Conservation (phyloP, 441 rosid genomes). For the Jatropha multifida region DNA sequence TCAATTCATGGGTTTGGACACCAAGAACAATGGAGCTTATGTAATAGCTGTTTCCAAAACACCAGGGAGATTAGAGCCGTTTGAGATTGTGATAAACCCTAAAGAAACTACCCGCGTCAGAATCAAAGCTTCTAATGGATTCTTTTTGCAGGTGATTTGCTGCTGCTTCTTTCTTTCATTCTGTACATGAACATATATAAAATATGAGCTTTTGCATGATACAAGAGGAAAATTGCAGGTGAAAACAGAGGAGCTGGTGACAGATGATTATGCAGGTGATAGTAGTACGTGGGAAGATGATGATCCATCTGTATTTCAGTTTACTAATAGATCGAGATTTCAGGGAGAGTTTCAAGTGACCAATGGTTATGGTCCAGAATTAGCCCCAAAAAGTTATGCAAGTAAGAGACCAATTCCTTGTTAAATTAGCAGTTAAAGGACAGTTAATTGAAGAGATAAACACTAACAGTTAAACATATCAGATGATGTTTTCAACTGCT, state of each 20-base stretch:
- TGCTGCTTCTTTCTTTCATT: not conserved
- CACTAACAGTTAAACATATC: too few species aligned
- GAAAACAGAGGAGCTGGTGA: constrained; percentile 45
- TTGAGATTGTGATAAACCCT: constrained; percentile 40
- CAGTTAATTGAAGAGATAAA: too few species aligned
- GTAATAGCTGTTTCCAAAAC: constrained; percentile 33
- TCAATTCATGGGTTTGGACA: constrained; percentile 42
- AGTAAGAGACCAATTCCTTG: constrained; percentile 26
- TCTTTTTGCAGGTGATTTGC: constrained; percentile 36
- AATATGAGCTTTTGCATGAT: not conserved
- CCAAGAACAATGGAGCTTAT: constrained; percentile 22
- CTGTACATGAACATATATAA: not conserved
- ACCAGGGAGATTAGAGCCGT: constrained; percentile 27
- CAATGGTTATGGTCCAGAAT: constrained; percentile 48
- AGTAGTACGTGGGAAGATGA: constrained; percentile 40
- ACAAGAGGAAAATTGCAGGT: constrained; percentile 28
- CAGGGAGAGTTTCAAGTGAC: constrained; percentile 60
- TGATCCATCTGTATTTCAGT: constrained; percentile 49
- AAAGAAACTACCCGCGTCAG: constrained; percentile 31
- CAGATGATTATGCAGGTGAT: constrained; percentile 38
- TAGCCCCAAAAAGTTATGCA: constrained; percentile 46
- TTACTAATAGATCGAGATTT: constrained; percentile 19
- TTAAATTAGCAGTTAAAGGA: not conserved
- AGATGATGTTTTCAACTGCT: too few species aligned
- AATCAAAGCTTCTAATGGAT: constrained; percentile 51